These are phyloP conservation scores for Cytospora mali DNA, from an alignment of 2,329 filamentous ascomycete genomes.

Conservation along the genomic window DNA sequence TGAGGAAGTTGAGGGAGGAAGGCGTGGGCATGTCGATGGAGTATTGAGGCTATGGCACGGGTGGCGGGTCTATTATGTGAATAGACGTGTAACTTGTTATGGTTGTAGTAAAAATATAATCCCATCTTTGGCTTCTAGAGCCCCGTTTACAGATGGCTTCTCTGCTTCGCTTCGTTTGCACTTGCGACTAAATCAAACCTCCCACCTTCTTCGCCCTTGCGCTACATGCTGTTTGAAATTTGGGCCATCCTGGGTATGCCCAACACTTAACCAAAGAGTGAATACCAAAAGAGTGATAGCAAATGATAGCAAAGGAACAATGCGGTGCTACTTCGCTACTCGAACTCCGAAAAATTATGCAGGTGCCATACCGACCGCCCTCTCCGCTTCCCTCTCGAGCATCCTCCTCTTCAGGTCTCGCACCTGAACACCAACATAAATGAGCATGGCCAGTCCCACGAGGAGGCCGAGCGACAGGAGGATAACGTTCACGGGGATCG, in stretches of 20 bases:
- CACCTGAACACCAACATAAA: constrained; percentile 59
- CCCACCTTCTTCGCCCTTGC: too few species aligned
- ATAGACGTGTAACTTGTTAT: background rate
- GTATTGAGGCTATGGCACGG: constrained; percentile 34
- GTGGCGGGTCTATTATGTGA: background rate
- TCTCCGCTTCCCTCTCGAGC: constrained; percentile 38
- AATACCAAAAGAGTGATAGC: background rate
- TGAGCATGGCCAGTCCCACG: constrained; percentile 67
- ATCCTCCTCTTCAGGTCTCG: constrained; percentile 40
- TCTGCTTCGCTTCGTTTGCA: background rate
- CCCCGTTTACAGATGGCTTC: background rate
- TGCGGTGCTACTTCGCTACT: background rate
- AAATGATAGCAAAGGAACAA: background rate
- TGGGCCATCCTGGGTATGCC: background rate
- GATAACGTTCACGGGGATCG: constrained; percentile 74
- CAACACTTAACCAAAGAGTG: background rate
- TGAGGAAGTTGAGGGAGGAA: constrained; percentile 58
- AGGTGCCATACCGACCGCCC: constrained; percentile 30
- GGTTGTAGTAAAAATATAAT: background rate
- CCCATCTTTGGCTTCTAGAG: background rate
- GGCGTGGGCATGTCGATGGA: constrained; percentile 62
- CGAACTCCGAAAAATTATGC: background rate
- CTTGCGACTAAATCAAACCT: background rate
- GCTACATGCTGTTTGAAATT: background rate
- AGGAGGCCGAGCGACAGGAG: constrained; percentile 63